phyloP scores from a whole-genome alignment of 1,284 basidiomycete species.

The Papiliotrema laurentii region DNA sequence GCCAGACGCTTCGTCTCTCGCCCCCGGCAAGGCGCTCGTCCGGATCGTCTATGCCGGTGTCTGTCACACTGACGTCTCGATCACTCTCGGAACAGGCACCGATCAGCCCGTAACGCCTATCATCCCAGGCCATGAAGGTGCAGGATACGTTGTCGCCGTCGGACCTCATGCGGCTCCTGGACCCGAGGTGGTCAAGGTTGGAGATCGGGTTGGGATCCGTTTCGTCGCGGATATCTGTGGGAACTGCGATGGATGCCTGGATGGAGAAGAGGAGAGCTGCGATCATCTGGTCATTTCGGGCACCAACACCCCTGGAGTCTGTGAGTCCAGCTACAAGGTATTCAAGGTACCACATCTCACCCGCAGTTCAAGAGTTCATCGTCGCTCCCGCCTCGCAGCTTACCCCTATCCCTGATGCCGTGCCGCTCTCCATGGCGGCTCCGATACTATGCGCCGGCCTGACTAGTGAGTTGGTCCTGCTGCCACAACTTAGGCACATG shows the following conservation, averaged over 20 bases:
- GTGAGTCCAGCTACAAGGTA: background rate
- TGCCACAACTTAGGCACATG: too few relatives aligned
- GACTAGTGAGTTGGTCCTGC: constrained; percentile 4
- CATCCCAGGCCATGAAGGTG: constrained; percentile 5
- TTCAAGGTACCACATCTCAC: background rate
- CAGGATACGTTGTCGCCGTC: constrained; percentile 3
- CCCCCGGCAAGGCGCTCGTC: constrained; percentile 1
- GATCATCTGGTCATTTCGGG: constrained; percentile 3
- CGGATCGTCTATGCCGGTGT: constrained; percentile 2
- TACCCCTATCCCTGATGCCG: constrained; percentile 1
- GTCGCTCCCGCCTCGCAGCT: constrained; percentile 1
- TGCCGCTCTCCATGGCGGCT: background rate
- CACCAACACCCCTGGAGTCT: constrained; percentile 1
- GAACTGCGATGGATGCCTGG: background rate
- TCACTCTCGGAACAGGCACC: constrained; percentile 3
- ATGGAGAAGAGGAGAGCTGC: constrained; percentile 5
- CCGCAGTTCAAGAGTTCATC: constrained; percentile 1
- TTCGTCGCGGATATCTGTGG: constrained; percentile 4
- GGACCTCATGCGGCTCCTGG: constrained; percentile 1
- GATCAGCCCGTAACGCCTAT: constrained; percentile 2
- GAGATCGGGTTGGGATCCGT: constrained; percentile 1
- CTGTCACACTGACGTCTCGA: constrained; percentile 4
- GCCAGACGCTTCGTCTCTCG: background rate
- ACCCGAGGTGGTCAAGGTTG: background rate
- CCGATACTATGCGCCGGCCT: constrained; percentile 4